phyloP scores from a whole-genome alignment of 2,329 filamentous ascomycete species.

The Alternaria metachromatica region DNA sequence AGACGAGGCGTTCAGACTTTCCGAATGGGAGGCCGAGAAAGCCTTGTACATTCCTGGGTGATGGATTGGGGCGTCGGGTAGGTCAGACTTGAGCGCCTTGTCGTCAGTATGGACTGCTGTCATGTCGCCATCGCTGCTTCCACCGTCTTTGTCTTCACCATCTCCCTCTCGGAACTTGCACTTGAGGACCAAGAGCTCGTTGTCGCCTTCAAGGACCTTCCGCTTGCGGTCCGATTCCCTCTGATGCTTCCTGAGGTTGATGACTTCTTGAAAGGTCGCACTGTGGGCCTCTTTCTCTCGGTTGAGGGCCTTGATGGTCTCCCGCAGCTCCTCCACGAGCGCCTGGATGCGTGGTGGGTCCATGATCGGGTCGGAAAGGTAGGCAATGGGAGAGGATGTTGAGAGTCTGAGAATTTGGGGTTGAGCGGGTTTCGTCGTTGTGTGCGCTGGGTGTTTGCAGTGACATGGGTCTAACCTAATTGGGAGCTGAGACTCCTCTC shows the following conservation, averaged over 20 bases:
- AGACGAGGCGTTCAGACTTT: no score
- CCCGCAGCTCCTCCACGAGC: not conserved
- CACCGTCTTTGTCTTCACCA: not conserved
- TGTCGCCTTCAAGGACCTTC: not conserved
- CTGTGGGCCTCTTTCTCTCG: not conserved
- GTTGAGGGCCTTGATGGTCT: not conserved
- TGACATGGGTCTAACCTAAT: not conserved
- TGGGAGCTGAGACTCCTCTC: not conserved
- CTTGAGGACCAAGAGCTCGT: not conserved
- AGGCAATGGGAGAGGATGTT: no score
- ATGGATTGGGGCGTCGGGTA: not conserved
- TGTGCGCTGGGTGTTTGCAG: not conserved
- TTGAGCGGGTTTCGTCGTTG: not conserved
- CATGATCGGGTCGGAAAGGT: no score
- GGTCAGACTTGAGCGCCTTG: not conserved
- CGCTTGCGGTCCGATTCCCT: not conserved
- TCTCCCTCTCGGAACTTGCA: not conserved
- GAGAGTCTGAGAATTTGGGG: not conserved
- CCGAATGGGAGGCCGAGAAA: not conserved
- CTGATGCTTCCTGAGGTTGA: not conserved
- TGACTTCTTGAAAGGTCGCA: not conserved
- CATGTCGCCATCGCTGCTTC: no score
- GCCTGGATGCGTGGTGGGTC: no score
- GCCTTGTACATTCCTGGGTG: not conserved
- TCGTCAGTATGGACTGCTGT: not conserved